Evolutionary conservation across 2,329 filamentous ascomycete species (phyloP).

Genomic region (Botrytis medusae): DNA sequence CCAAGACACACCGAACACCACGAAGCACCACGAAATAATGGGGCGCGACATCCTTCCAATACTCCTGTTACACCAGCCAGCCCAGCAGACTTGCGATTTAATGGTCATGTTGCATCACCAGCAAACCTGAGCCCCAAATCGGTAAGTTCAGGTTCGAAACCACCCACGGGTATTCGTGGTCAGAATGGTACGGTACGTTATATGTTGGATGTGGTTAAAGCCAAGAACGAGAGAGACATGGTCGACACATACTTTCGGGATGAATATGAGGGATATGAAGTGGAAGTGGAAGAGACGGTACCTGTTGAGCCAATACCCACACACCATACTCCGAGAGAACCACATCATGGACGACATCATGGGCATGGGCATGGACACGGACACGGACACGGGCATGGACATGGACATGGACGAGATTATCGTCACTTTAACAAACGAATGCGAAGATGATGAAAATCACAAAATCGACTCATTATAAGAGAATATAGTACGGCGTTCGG

Average conservation of each 20-base stretch:
- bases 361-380: conserved; percentile 20
- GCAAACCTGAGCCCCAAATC: conserved; percentile 38
- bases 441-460: conserved; percentile 15
- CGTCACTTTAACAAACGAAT: conserved; percentile 28
- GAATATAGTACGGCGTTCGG: conserved; percentile 4
- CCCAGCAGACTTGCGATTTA: conserved; percentile 37
- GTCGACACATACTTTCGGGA: conserved; percentile 69
- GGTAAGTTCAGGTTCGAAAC: conserved; percentile 33
- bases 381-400: conserved; percentile 17
- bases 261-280: conserved; percentile 73
- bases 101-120: conserved; percentile 37
- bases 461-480: background rate
- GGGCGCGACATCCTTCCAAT: conserved; percentile 40
- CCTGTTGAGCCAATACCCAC: conserved; percentile 27
- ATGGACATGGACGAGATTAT: conserved; percentile 24
- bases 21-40: conserved; percentile 40
- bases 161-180: conserved; percentile 37
- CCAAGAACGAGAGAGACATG: conserved; percentile 66
- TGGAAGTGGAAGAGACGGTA: conserved; percentile 68
- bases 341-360: conserved; percentile 24
- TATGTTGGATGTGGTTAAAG: conserved; percentile 78
- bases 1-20: conserved; percentile 65
- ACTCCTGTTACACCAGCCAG: conserved; percentile 40
- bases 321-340: conserved; percentile 23
- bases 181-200: conserved; percentile 81